These are phyloP conservation scores for Cyclostephanos tholiformis DNA, from an alignment of 108 stramenopile species.

Conservation along the genomic window DNA sequence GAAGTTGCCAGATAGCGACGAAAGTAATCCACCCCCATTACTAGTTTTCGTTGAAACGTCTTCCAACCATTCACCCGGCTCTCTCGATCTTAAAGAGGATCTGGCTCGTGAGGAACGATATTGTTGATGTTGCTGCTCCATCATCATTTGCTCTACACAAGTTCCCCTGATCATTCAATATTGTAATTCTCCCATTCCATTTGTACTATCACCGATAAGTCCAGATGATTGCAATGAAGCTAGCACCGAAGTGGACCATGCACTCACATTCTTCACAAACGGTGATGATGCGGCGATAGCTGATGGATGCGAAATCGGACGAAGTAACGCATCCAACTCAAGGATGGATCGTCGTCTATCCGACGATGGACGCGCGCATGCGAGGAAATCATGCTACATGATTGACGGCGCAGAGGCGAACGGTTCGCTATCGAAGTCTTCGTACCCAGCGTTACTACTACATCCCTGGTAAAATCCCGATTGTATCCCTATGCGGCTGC, in stretches of 20 bases:
- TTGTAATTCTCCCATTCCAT: conserved; percentile 28
- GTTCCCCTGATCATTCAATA: conserved; percentile 56
- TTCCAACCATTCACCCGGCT: conserved; percentile 73
- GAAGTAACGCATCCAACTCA: conserved; percentile 63
- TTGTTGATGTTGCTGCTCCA: conserved; percentile 41
- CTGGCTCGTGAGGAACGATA: conserved; percentile 16
- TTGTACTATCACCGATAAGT: no score
- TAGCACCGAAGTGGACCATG: conserved; percentile 17
- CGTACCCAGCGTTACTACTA: conserved; percentile 12
- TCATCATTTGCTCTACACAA: conserved; percentile 58
- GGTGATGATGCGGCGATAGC: not conserved
- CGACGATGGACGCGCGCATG: conserved; percentile 59
- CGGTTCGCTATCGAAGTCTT: conserved; percentile 26
- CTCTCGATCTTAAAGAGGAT: conserved; percentile 35
- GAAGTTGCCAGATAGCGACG: conserved; percentile 49
- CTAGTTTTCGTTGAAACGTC: conserved; percentile 24
- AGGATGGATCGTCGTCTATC: conserved; percentile 55
- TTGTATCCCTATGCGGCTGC: conserved; percentile 50
- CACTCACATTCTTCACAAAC: not conserved
- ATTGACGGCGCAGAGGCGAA: conserved; percentile 55
- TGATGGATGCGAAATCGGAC: conserved; percentile 30
- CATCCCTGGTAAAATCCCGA: conserved; percentile 55
- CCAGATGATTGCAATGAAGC: no score
- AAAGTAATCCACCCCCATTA: conserved; percentile 47
- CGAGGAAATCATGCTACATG: conserved; percentile 66